Conservation (phyloP, 2,329 filamentous ascomycete genomes). For the Aspergillus floridensis region DNA sequence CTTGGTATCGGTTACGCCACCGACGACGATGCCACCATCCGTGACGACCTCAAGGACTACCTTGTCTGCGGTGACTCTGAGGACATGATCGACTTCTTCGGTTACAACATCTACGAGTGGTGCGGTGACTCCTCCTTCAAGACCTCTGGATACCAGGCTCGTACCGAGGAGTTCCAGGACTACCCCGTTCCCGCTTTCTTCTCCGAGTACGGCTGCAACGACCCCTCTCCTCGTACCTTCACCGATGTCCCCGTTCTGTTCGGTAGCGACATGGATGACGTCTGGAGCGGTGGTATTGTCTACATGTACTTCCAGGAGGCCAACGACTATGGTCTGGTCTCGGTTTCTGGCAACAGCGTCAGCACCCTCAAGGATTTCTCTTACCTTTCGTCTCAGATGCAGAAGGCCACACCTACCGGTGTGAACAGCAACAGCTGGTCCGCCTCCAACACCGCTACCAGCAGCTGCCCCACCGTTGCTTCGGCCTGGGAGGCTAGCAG, state of each 20-base stretch:
- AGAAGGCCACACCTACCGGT: conserved; percentile 63
- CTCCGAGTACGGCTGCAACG: conserved; percentile 97
- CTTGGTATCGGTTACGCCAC: conserved; percentile 94
- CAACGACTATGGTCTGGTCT: conserved; percentile 72
- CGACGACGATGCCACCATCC: conserved; percentile 84
- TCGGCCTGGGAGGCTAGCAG: conserved; percentile 66
- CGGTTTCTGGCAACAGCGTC: conserved; percentile 64
- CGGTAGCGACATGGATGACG: conserved; percentile 72
- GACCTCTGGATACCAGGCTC: conserved; percentile 74
- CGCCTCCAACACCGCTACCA: conserved; percentile 67
- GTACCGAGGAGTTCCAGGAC: conserved; percentile 79
- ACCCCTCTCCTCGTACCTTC: conserved; percentile 69
- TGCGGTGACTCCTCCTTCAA: conserved; percentile 79
- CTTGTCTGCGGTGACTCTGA: conserved; percentile 79
- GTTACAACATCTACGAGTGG: conserved; percentile 99
- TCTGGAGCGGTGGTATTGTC: conserved; percentile 95
- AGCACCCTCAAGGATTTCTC: conserved; percentile 72
- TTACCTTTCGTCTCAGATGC: conserved; percentile 67
- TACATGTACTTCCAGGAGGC: conserved; percentile 97
- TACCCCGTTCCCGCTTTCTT: conserved; percentile 98
- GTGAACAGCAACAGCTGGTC: conserved; percentile 67
- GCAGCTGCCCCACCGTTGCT: conserved; percentile 66
- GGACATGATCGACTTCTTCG: conserved; percentile 89
- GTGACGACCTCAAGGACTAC: conserved; percentile 79
- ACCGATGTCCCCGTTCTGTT: conserved; percentile 82